Base-by-base conservation (phyloP, 805 yeast genomes). In the Teunomyces funiuensis region DNA sequence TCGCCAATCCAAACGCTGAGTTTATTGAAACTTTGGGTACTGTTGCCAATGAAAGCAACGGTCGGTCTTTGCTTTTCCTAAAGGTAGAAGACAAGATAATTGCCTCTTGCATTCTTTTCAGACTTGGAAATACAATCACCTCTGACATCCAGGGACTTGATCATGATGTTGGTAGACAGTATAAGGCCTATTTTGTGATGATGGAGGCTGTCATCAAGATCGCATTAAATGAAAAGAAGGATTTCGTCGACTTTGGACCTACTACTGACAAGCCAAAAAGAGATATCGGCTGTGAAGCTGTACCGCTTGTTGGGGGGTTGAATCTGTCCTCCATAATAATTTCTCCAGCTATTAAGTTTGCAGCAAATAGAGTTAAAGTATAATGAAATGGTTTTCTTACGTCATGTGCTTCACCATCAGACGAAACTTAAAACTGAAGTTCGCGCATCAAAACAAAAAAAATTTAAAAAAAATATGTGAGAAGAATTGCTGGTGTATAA, bases 141-240 rank as follows among this genome's bases (percentile, higher is more conserved):
- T 65, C 73, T 7, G 75, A 70, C 44, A 53, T 70, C 7, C 75
- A 70, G 48, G 76, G 76, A 4, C 52, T 70, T 14, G 66, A 70
- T 39, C 70, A 68, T 39, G 74, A 68, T 15, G 47, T 43, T 20
- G 66, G 66, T 10, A 58, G 69, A 19, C 52, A 63, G 34, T 64
- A 62, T 44, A 69, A 66, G 43, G 74, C 73, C 3, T 70, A 70
- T 43, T 70, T 70, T 52, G 76, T 69, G 13, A 70, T 70, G 75
- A 70, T 70, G 75, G 74, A 70, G 51, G 61, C 65, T 34, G 69
- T 69, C 11, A 67, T 70, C 16, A 53, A 54, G 15, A 66, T 69
- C n/a, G 75, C 73, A 0, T 44, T 70, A 34, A 53, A 51, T 36
- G 70, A 65, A 42, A 64, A 65, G 6, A 53, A 61, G 15, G 46